Conservation (phyloP, 345 rosid species). For the Camelina hispida region DNA sequence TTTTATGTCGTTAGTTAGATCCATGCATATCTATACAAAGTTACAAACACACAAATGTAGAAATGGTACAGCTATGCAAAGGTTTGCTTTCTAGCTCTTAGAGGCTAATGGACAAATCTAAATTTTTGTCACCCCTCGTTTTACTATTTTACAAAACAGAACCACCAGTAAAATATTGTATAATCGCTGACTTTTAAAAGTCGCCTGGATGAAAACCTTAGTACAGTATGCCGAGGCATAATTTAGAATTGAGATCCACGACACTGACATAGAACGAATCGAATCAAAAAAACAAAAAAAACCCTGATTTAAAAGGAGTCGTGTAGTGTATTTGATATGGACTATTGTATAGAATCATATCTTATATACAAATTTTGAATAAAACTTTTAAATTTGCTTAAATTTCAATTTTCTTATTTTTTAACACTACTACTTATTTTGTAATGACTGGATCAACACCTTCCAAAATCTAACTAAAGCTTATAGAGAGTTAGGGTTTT, state of each 20-base stretch:
- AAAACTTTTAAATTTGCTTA: not conserved
- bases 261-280: constrained; percentile 2
- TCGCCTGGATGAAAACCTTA: not conserved
- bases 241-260: constrained; percentile 2
- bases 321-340: not conserved
- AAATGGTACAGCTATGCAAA: not conserved
- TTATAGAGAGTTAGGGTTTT: too few species aligned
- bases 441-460: too few species aligned
- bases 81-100: not conserved
- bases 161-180: not conserved
- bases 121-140: not conserved
- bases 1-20: not conserved
- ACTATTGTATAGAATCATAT: not conserved
- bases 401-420: too few species aligned
- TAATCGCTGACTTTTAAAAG: not conserved
- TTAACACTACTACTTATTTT: too few species aligned
- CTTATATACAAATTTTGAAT: not conserved
- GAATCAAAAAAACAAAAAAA: not conserved
- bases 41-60: not conserved
- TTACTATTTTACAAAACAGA: not conserved
- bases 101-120: not conserved
- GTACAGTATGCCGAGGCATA: not conserved
- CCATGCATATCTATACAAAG: not conserved
- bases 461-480: too few species aligned
- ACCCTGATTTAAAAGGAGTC: not conserved